Evolutionary conservation across 2,329 filamentous ascomycete genomes (phyloP).

Genomic region (Aureobasidium sp.): DNA sequence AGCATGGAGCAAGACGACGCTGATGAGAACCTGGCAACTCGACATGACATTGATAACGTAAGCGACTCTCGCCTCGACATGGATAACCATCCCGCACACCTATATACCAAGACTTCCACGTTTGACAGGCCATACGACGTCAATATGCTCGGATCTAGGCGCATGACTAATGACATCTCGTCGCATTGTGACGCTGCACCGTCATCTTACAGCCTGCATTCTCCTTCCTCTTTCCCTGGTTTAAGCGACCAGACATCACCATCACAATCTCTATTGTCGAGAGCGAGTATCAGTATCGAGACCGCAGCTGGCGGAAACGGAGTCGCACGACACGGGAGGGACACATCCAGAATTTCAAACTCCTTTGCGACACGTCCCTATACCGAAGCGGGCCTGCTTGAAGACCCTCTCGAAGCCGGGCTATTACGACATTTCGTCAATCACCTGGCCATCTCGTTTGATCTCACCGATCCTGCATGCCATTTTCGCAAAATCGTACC

Average conservation of each 20-base stretch:
- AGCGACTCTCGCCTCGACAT: background rate
- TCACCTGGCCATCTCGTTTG: background rate
- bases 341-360: background rate
- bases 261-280: background rate
- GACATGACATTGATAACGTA: background rate
- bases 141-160: background rate
- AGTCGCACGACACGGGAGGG: background rate
- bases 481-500: conserved; percentile 52
- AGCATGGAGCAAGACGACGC: background rate
- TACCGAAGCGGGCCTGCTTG: background rate
- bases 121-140: background rate
- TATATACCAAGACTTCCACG: background rate
- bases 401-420: background rate
- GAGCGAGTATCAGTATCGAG: background rate
- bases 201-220: background rate
- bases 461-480: conserved; percentile 23
- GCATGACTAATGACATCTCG: background rate
- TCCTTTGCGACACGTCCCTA: background rate
- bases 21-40: background rate
- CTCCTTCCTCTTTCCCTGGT: background rate
- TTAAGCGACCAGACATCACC: background rate
- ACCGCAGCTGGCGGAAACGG: background rate
- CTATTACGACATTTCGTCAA: background rate
- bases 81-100: background rate
- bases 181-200: background rate